phyloP scores from a whole-genome alignment of 2,329 filamentous ascomycete genomes.

The Aspergillus sp. region DNA sequence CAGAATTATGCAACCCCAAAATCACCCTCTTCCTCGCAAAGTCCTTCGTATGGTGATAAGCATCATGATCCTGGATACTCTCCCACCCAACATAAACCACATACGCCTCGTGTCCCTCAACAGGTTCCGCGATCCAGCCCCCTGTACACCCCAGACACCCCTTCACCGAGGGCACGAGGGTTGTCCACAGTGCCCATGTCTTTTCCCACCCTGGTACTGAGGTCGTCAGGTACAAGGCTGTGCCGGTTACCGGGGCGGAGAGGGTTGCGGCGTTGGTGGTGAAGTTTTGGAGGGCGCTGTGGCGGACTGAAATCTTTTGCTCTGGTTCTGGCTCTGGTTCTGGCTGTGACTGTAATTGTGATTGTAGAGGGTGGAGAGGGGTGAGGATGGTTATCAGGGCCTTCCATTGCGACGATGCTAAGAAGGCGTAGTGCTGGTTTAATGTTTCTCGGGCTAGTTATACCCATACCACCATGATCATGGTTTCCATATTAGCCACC shows the following conservation, averaged over 20 bases:
- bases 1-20: constrained; percentile 27
- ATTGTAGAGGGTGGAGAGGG: constrained; percentile 17
- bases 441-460: constrained; percentile 16
- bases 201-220: constrained; percentile 21
- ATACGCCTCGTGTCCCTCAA: constrained; percentile 29
- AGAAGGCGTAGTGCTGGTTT: constrained; percentile 22
- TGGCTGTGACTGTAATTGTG: too few relatives aligned
- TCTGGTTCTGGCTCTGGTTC: too few relatives aligned
- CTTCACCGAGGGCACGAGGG: constrained; percentile 24
- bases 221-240: constrained; percentile 31
- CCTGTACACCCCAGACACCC: constrained; percentile 36
- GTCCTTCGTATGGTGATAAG: constrained; percentile 36
- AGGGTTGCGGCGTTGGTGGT: constrained; percentile 19
- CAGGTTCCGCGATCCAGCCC: constrained; percentile 32
- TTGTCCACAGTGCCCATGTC: constrained; percentile 28
- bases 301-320: constrained; percentile 8
- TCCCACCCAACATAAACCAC: constrained; percentile 39
- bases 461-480: too few relatives aligned
- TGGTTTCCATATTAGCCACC: too few relatives aligned
- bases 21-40: constrained; percentile 30
- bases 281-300: constrained; percentile 26
- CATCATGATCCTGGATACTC: constrained; percentile 32
- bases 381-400: constrained; percentile 14
- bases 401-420: constrained; percentile 23
- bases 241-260: constrained; percentile 29